Conservation (phyloP, 2,329 filamentous ascomycete species). For the Talaromyces atroroseus region DNA sequence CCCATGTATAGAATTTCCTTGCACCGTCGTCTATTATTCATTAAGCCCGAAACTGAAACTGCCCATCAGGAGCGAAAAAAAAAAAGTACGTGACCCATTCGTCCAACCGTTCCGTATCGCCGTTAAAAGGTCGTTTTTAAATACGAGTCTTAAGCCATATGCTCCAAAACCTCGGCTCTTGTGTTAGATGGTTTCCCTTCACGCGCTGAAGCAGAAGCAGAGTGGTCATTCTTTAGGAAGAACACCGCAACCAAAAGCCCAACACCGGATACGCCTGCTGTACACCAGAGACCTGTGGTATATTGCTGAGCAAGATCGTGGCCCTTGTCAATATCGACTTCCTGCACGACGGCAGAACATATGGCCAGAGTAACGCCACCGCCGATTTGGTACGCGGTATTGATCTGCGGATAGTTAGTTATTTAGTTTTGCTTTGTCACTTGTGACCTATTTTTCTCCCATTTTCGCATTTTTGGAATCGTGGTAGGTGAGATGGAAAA, state of each 20-base stretch:
- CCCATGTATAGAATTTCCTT: neutral
- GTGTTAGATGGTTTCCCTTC: neutral
- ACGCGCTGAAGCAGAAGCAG: neutral
- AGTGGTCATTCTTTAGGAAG: conserved; percentile 2
- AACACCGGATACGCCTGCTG: conserved; percentile 35
- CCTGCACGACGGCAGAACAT: conserved; percentile 34
- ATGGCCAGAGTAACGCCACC: conserved; percentile 38
- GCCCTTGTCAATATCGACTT: conserved; percentile 34
- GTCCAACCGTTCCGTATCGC: neutral
- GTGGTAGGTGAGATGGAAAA: neutral
- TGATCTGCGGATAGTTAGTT: conserved; percentile 22
- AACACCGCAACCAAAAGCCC: conserved; percentile 21
- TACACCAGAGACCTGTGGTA: conserved; percentile 39
- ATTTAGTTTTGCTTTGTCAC: no score
- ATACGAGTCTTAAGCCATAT: neutral
- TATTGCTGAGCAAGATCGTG: conserved; percentile 32
- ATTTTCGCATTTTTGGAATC: neutral
- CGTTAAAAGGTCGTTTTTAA: neutral
- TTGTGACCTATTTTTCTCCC: no score
- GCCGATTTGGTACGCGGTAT: conserved; percentile 42
- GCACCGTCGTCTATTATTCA: neutral
- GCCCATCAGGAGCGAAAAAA: neutral
- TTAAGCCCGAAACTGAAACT: neutral
- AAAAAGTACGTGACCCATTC: no score
- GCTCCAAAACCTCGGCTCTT: neutral